A percentile compares a stretch with the other conserved stretches of the same genome.
phyloP scores from a whole-genome alignment of 1,139 yeast genomes.

The Chernovozyma aurita region DNA sequence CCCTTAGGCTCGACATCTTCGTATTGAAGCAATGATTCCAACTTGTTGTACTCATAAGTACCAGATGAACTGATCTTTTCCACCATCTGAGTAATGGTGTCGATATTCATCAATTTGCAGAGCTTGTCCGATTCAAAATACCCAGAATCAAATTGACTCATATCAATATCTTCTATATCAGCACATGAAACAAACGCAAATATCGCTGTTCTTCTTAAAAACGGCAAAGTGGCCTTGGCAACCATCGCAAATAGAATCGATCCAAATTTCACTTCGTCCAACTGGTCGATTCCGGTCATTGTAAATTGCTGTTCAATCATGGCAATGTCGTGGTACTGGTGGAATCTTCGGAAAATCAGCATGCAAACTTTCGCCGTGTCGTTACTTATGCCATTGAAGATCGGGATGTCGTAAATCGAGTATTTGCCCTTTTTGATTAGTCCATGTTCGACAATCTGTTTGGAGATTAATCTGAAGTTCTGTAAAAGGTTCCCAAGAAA shows the following conservation, averaged over 20 bases:
- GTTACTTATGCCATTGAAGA: constrained; percentile 19
- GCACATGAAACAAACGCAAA: constrained; percentile 57
- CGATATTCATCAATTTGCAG: constrained; percentile 50
- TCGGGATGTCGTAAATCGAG: constrained; percentile 32
- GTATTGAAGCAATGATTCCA: neutral
- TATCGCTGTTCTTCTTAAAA: constrained; percentile 63
- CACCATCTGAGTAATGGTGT: constrained; percentile 21
- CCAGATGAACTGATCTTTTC: neutral
- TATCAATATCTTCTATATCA: constrained; percentile 37
- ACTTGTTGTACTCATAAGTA: neutral
- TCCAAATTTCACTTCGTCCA: constrained; percentile 22
- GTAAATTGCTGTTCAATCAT: neutral
- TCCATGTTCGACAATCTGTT: constrained; percentile 21
- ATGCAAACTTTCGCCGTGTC: constrained; percentile 9
- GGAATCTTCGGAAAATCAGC: constrained; percentile 8
- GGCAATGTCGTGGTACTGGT: neutral
- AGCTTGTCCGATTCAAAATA: constrained; percentile 55
- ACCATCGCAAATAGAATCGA: constrained; percentile 50
- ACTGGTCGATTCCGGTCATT: constrained; percentile 11
- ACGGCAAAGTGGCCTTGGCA: constrained; percentile 56
- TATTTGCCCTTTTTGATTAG: constrained; percentile 19
- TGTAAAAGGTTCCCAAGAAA: constrained; percentile 39
- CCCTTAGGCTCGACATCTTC: neutral
- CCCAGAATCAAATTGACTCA: constrained; percentile 1
- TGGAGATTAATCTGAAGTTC: constrained; percentile 20